Evolutionary conservation across 2,329 filamentous ascomycete species (phyloP), one percentile per base, ranked within the genome.

Genomic region (Thielaviopsis euricoi): DNA sequence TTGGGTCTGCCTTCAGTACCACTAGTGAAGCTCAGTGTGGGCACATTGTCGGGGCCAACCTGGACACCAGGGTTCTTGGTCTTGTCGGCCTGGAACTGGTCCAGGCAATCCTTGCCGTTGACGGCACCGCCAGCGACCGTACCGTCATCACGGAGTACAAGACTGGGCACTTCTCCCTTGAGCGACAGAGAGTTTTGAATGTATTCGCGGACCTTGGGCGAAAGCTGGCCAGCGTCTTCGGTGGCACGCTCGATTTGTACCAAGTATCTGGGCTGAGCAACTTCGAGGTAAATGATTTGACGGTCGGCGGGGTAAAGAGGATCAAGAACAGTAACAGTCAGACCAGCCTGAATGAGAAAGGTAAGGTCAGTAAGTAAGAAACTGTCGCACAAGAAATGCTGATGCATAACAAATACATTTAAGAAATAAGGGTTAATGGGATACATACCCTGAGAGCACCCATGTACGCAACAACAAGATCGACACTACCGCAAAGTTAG

Each of bases 41-140:
- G 85, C 6, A 77, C 85, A 17, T 85, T 88, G 69, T 97, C 91
- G 0, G 91, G 91, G 0, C 91, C 91, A 13, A 97, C 86, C 4
- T 88, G 66, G 2, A 95, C 83, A 56, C 82, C 82, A 1, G 88
- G 85, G 17, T 80, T 73, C 55, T 79, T 69, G 9, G 74, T 70
- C 0, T 72, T 72, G 65, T 79, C 82, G 63, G 75, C 68, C 53
- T 71, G 66, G 54, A 76, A 72, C 26, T 71, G 67, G 13, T 77
- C 71, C 58, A 95, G 78, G 23, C 86, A 76, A 64, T 95, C 89
- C 59, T 77, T 72, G 26, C 82, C 86, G 58, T 82, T 73, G 5
- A 78, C 66, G 6, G 75, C 69, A 37, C 89, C 89, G 60, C 90
- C 90, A n/a, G 74, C 66, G 0, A 96, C 74, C 21, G 70, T 69